These are phyloP conservation scores for Zostera marina DNA, from an alignment of 116 monocot species.

Conservation along the genomic window DNA sequence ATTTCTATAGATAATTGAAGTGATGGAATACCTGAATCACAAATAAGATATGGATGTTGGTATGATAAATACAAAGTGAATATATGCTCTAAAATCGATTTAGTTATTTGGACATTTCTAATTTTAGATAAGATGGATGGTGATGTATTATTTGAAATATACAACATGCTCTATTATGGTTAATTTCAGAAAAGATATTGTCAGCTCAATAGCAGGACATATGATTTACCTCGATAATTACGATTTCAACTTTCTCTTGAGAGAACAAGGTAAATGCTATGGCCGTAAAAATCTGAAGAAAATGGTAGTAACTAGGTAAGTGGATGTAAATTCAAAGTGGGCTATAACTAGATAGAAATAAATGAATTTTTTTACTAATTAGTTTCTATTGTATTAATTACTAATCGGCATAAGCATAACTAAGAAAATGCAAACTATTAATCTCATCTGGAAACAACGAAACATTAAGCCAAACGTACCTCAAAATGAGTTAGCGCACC, in stretches of 20 bases:
- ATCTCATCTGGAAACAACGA: neutral
- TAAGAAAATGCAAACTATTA: too few species aligned
- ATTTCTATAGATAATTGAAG: neutral
- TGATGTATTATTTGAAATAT: too few species aligned
- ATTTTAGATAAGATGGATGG: too few species aligned
- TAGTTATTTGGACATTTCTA: too few species aligned
- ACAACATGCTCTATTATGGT: too few species aligned
- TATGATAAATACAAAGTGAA: too few species aligned
- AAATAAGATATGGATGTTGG: neutral
- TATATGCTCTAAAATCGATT: too few species aligned
- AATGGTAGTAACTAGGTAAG: neutral
- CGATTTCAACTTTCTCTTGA: conserved; percentile 69
- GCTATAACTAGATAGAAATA: neutral
- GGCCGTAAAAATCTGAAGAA: conserved; percentile 73
- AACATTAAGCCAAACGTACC: conserved; percentile 21
- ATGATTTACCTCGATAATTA: conserved; percentile 74
- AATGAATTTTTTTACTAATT: neutral
- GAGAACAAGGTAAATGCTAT: conserved; percentile 68
- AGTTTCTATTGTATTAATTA: too few species aligned
- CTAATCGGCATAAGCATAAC: too few species aligned
- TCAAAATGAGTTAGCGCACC: conserved; percentile 83
- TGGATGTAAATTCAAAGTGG: neutral
- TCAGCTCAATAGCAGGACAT: neutral
- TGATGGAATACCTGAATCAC: neutral
- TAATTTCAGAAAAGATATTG: neutral